phyloP scores from a whole-genome alignment of 1,139 yeast genomes.

The Scheffersomyces cryptocercus region DNA sequence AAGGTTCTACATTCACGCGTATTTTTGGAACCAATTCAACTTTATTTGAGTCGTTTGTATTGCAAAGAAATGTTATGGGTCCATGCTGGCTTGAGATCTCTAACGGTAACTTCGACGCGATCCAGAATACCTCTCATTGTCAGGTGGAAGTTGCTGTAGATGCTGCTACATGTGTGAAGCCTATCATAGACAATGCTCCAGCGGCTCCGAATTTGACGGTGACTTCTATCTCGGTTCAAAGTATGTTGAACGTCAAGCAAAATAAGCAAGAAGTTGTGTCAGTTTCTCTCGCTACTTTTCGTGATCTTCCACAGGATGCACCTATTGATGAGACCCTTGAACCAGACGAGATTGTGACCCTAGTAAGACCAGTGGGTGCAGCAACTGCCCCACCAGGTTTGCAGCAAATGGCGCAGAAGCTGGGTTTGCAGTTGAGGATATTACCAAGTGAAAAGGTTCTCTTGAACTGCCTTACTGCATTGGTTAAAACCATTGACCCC shows the following conservation, averaged over 20 bases:
- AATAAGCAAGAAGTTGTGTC: constrained; percentile 88
- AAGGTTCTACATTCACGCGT: constrained; percentile 75
- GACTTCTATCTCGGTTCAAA: constrained; percentile 77
- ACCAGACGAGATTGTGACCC: constrained; percentile 63
- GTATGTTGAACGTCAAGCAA: constrained; percentile 67
- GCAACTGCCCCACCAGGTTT: constrained; percentile 75
- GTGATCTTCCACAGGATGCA: constrained; percentile 68
- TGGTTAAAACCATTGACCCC: constrained; percentile 76
- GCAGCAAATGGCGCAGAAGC: constrained; percentile 54
- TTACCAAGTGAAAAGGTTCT: constrained; percentile 76
- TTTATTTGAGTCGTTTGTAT: constrained; percentile 82
- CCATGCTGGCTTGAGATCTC: constrained; percentile 92
- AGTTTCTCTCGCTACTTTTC: constrained; percentile 71
- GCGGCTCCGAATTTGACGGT: constrained; percentile 66
- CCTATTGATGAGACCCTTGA: constrained; percentile 57
- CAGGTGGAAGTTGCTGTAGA: constrained; percentile 66
- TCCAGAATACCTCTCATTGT: constrained; percentile 78
- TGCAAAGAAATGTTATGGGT: constrained; percentile 87
- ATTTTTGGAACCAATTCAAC: constrained; percentile 79
- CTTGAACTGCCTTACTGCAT: constrained; percentile 70
- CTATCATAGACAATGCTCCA: constrained; percentile 43
- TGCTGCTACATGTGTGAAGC: constrained; percentile 50
- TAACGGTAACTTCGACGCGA: constrained; percentile 58
- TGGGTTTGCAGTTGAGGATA: constrained; percentile 48
- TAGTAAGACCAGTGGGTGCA: constrained; percentile 72